Conservation (phyloP, 2,329 filamentous ascomycete species). For the Bipolaris gigantea region DNA sequence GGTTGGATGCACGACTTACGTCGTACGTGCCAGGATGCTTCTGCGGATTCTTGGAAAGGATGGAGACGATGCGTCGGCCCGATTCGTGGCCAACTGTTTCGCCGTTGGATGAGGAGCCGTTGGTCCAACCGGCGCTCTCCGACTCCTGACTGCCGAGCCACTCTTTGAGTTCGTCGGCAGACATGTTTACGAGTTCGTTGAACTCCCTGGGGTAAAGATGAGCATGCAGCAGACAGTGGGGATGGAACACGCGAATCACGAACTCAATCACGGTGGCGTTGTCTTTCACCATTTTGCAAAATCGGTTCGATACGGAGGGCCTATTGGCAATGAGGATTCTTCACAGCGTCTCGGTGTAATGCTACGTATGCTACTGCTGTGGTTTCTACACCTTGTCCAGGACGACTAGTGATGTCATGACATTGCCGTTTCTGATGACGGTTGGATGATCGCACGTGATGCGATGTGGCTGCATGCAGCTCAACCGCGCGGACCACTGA, state of each 20-base stretch:
- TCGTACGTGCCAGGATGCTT: constrained; percentile 59
- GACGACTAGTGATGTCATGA: neutral
- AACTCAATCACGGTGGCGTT: constrained; percentile 55
- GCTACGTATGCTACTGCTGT: neutral
- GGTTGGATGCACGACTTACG: neutral
- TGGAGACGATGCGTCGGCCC: constrained; percentile 65
- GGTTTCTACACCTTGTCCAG: neutral
- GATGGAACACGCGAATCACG: constrained; percentile 4
- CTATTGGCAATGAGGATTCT: neutral
- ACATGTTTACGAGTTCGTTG: constrained; percentile 69
- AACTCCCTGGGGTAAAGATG: constrained; percentile 55
- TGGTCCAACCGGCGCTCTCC: constrained; percentile 60
- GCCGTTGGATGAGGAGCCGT: constrained; percentile 54
- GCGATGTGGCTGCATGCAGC: neutral
- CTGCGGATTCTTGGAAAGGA: constrained; percentile 63
- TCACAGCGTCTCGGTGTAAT: neutral
- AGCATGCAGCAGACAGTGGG: neutral
- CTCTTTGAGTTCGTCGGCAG: constrained; percentile 59
- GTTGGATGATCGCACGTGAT: neutral
- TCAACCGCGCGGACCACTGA: neutral
- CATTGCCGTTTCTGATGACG: neutral
- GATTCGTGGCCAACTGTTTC: constrained; percentile 66
- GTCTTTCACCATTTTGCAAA: constrained; percentile 55
- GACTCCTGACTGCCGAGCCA: constrained; percentile 66
- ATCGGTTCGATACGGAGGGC: neutral